Evolutionary conservation across 2,329 filamentous ascomycete species (phyloP), one percentile per base, ranked within the genome.

Genomic region (Epichloe brachyelytri): DNA sequence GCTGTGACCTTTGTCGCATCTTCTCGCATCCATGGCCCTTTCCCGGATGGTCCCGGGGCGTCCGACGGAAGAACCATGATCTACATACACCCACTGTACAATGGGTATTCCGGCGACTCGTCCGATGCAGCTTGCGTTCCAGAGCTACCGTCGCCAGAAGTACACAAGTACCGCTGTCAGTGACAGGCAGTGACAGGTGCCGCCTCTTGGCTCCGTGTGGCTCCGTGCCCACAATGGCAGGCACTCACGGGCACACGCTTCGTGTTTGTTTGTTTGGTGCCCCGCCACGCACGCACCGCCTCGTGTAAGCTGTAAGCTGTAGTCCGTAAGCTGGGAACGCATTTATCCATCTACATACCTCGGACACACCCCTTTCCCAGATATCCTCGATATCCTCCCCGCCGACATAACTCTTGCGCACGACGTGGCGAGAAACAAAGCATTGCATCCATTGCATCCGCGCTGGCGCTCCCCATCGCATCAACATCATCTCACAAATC

Each of bases 21-120:
- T 96, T 40, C 33, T 51, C 39, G 46, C 52, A 34, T 39, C 48
- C 43, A 26, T 53, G 38, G 22, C 38, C 26, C 44, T 41, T 36
- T 49, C 36, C 52, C 52, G 52, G 43, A 39, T 51, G 49, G 49
- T 48, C 40, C 52, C 49, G 49, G 52, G 40, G 26, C 34, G 45
- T 34, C 45, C 45, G 34, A 41, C 40, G 22, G 26, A 26, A 11
- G 26, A 30, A 10, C 22, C 22, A 26, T 26, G 22, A 26, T 26
- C 22, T 22, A 22, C 22, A 5, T 22, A 6, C 20, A 22, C 4
- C 5, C 2, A 2, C 4, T 22, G 20, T 22, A 5, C 20, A 22
- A 22, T 22, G 20, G 26, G 17, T 11, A n/a, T 41, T 11, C 17
- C 17, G 19, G 3, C 19, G 39, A 33, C 46, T 30, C 22, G 39